A percentile compares a stretch with the other conserved stretches of the same genome.
Evolutionary conservation across 106 monocot genomes (phyloP).

Genomic region (Dactylorhiza incarnata): DNA sequence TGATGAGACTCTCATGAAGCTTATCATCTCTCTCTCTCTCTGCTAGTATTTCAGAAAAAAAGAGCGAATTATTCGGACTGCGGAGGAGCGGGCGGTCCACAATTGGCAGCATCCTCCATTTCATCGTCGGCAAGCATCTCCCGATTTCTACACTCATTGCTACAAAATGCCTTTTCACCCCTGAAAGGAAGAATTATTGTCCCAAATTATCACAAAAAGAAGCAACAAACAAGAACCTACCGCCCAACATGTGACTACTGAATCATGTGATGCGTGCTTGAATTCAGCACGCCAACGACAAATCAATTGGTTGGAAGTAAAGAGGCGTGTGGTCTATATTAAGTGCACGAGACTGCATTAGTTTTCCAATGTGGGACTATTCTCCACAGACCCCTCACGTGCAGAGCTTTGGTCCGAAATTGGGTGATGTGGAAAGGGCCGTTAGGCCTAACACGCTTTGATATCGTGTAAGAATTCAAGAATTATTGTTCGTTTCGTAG

Average conservation of each 20-base stretch:
- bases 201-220: slow-evolving; percentile 1
- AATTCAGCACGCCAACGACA: too few species aligned
- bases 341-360: too few species aligned
- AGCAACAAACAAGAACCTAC: neutral
- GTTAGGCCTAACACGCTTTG: too few species aligned
- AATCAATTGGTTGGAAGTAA: too few species aligned
- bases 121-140: slow-evolving; percentile 6
- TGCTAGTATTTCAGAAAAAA: neutral
- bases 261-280: neutral
- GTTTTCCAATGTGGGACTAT: too few species aligned
- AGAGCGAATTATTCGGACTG: neutral
- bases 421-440: too few species aligned
- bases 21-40: neutral
- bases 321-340: too few species aligned
- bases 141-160: neutral
- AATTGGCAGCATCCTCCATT: neutral
- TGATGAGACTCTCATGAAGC: neutral
- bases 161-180: slow-evolving; percentile 14
- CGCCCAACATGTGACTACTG: neutral
- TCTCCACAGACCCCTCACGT: too few species aligned
- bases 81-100: neutral
- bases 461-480: too few species aligned
- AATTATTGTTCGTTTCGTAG: too few species aligned
- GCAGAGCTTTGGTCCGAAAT: too few species aligned
- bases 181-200: slow-evolving; percentile 1